These are phyloP conservation scores for Fusarium metavorans DNA, from an alignment of 2,329 filamentous ascomycete genomes.

Conservation along the genomic window DNA sequence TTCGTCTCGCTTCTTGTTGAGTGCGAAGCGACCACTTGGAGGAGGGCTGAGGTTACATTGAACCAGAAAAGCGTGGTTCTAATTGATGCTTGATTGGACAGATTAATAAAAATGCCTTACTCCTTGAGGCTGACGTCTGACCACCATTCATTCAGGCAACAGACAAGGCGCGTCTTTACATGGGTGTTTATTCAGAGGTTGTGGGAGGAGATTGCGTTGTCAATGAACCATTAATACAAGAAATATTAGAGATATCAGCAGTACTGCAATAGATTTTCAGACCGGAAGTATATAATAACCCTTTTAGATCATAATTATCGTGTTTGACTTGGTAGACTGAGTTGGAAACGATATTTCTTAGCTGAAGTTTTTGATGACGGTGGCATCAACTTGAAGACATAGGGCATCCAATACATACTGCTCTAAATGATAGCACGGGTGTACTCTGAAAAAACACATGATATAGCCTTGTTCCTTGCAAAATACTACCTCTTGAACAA, in stretches of 20 bases:
- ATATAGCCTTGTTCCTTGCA: too few relatives aligned
- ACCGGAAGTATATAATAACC: neutral
- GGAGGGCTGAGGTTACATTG: neutral
- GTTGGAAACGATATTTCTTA: neutral
- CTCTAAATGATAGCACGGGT: neutral
- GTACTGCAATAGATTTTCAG: neutral
- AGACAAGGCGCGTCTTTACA: neutral
- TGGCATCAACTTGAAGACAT: neutral
- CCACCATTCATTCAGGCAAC: neutral
- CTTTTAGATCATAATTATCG: neutral
- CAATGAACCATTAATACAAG: neutral
- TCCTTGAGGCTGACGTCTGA: neutral
- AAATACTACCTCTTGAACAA: neutral
- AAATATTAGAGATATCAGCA: neutral
- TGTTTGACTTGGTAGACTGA: neutral
- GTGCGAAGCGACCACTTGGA: neutral
- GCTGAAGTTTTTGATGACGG: neutral
- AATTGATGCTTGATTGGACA: neutral
- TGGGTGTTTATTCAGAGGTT: neutral
- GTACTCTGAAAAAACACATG: too few relatives aligned
- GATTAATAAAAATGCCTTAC: neutral
- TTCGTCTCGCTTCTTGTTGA: neutral
- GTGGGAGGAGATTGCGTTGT: neutral
- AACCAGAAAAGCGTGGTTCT: neutral
- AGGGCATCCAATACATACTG: neutral